phyloP scores from a whole-genome alignment of 176 grass and related monocot genomes.

The Cocos nucifera region DNA sequence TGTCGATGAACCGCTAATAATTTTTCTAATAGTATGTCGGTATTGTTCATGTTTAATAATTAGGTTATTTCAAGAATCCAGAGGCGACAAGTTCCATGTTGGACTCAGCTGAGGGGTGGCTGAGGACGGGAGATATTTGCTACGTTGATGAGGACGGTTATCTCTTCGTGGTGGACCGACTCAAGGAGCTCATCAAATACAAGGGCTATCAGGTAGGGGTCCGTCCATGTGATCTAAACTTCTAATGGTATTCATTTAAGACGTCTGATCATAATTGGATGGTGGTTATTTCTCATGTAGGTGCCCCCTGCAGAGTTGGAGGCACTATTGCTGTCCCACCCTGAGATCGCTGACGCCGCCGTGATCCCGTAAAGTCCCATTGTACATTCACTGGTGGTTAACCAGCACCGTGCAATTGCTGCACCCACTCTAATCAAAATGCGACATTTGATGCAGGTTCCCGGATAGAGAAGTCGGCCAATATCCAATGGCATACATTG shows the following conservation, averaged over 20 bases:
- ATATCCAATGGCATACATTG: too few relatives aligned
- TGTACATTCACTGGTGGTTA: fast-evolving
- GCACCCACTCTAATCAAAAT: too few relatives aligned
- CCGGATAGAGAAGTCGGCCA: too few relatives aligned
- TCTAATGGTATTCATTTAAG: background rate
- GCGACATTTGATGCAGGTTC: too few relatives aligned
- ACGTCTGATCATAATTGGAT: background rate
- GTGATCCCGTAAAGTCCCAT: conserved; percentile 46
- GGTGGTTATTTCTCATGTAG: conserved; percentile 16
- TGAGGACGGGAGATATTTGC: conserved; percentile 78
- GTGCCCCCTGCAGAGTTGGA: conserved; percentile 90
- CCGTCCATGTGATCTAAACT: background rate
- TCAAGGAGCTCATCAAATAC: conserved; percentile 97
- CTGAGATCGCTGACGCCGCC: conserved; percentile 36
- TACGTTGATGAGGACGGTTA: conserved; percentile 92
- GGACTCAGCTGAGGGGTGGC: conserved; percentile 56
- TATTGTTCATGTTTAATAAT: too few relatives aligned
- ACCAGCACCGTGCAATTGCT: too few relatives aligned
- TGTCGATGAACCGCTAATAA: too few relatives aligned
- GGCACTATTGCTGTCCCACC: conserved; percentile 66
- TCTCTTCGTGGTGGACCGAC: conserved; percentile 86
- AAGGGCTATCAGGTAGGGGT: conserved; percentile 21
- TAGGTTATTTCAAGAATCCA: too few relatives aligned
- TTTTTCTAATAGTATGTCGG: too few relatives aligned
- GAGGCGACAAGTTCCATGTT: conserved; percentile 11